Base-by-base conservation (phyloP, 1,284 basidiomycete species). In the Leccinum pseudoinsigne region DNA sequence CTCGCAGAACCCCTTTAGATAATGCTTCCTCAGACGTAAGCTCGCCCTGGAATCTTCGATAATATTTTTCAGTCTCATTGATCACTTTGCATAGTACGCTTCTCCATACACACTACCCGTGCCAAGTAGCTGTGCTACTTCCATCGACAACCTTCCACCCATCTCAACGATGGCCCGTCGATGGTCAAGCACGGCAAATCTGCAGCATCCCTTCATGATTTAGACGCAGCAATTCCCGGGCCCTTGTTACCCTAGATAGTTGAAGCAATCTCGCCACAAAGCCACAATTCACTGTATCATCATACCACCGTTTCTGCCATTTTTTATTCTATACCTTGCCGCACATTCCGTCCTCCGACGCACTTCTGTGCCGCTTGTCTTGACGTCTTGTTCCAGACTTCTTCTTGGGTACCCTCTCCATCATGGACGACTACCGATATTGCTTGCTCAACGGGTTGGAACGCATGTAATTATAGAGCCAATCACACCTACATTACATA, bases 131-230 rank as follows among this genome's bases (percentile, higher is more conserved):
- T 74, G 72, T 55, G 64, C 73, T 67, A 67, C 72, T 38, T 65
- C 74, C 5, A 67, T 76, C 21, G 73, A 74, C 57, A 75, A 74
- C 63, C 72, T 76, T 7, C 74, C 73, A 0, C 73, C 75, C 55
- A 76, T 77, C 50, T 75, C 73, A 2, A 68, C 73, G 2, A 74
- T 74, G 75, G 73, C 72, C 16, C 71, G 73, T 50, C 71, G 74
- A 12, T 74, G 73, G 73, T 68, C 75, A 3, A 71, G 57, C 55
- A 61, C 74, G 14, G 63, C 71, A 12, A 76, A 60, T 21, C 59
- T 75, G 34, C 75, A 75, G 36, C 66, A 76, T 45, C 71, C 72
- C 12, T 77, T 77, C 7, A 71, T 77, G 71, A 56, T 74, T 73
- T 74, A 76, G 74, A 75, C 26, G 55, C 64, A 63, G 42, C 63